These are phyloP conservation scores for Immersiporthe knoxdaviesiana DNA, from an alignment of 2,329 filamentous ascomycete genomes.

Conservation along the genomic window DNA sequence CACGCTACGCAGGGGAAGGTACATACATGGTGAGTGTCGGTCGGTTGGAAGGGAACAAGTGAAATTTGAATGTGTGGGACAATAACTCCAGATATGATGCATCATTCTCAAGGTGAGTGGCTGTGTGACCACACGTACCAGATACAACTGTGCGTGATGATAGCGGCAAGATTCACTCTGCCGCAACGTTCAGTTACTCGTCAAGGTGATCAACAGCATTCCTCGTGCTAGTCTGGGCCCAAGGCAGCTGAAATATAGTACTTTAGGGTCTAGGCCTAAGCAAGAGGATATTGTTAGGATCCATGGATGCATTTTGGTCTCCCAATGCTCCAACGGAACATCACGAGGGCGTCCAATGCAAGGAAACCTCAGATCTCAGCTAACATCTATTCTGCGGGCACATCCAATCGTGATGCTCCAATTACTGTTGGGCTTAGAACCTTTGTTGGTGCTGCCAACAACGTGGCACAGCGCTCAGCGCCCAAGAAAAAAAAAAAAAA, in stretches of 20 bases:
- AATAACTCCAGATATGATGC: conserved; percentile 28
- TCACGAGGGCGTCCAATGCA: background rate
- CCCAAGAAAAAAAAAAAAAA: too few relatives aligned
- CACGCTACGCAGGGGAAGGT: conserved; percentile 22
- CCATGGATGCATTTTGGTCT: background rate
- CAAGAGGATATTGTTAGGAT: background rate
- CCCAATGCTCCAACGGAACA: background rate
- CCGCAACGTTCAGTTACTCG: background rate
- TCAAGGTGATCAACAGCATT: background rate
- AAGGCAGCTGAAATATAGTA: background rate
- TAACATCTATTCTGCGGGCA: background rate
- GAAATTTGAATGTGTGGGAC: conserved; percentile 32
- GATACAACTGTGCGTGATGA: background rate
- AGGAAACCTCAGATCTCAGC: background rate
- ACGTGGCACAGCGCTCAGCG: background rate
- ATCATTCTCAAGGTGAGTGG: conserved; percentile 21
- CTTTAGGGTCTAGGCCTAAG: background rate
- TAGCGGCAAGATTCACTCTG: background rate
- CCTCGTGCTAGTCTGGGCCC: background rate
- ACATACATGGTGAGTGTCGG: conserved; percentile 22
- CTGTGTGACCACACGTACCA: background rate
- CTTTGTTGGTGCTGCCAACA: background rate
- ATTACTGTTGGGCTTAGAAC: background rate
- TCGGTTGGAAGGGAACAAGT: conserved; percentile 28
- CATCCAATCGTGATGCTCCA: background rate